These are phyloP conservation scores for Endocladia muricata DNA, from an alignment of 31 red algal genomes.

Conservation along the genomic window DNA sequence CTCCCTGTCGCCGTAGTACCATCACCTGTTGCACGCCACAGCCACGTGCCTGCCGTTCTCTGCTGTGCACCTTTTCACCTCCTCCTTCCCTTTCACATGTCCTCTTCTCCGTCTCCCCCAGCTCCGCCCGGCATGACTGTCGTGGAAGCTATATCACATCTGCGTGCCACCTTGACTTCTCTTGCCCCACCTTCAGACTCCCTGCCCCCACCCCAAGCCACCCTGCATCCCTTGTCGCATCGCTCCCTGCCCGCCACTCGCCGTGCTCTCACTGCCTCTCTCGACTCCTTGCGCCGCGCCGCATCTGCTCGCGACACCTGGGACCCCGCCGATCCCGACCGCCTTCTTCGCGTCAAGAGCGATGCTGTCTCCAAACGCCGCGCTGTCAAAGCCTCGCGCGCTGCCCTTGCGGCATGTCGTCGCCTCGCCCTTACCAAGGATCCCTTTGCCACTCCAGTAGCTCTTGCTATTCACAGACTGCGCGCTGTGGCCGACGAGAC, in stretches of 20 bases:
- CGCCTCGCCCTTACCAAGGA: constrained; percentile 39
- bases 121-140: no score
- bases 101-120: no score
- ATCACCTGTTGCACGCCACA: no score
- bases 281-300: constrained; percentile 17
- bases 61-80: no score
- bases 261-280: constrained; percentile 20
- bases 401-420: constrained; percentile 24
- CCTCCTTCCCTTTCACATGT: no score
- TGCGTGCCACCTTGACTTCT: no score
- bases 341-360: constrained; percentile 29
- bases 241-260: constrained; percentile 25
- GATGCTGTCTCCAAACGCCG: constrained; percentile 30
- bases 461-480: constrained; percentile 27
- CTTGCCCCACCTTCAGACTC: no score
- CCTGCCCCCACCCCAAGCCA: no score
- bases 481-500: constrained; percentile 38
- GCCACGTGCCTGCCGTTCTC: no score
- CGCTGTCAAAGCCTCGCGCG: constrained; percentile 15
- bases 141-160: no score
- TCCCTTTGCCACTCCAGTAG: constrained; percentile 41
- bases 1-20: no score
- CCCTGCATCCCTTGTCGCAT: constrained; percentile 45
- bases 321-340: constrained; percentile 18
- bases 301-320: constrained; percentile 42